These are phyloP conservation scores for Yarrowia osloensis DNA, from an alignment of 805 yeast species.

Conservation along the genomic window DNA sequence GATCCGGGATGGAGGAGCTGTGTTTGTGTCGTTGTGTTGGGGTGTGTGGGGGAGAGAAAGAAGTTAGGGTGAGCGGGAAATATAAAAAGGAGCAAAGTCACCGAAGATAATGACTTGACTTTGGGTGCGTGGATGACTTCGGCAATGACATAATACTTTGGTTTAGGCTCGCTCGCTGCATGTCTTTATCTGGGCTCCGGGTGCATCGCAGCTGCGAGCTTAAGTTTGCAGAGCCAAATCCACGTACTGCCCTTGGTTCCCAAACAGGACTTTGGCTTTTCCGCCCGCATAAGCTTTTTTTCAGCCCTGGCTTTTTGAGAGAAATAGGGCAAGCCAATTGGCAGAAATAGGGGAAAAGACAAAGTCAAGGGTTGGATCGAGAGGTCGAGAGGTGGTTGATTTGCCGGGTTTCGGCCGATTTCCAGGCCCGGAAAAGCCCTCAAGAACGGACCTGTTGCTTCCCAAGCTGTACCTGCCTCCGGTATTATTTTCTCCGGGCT, in stretches of 20 bases:
- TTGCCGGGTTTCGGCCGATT: no score
- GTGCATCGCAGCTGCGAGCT: neutral
- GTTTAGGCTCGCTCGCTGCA: neutral
- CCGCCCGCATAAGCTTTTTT: neutral
- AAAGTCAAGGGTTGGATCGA: no score
- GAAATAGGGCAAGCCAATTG: neutral
- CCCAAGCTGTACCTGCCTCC: neutral
- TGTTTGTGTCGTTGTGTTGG: neutral
- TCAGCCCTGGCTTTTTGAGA: neutral
- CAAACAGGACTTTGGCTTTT: neutral
- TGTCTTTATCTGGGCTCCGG: constrained; percentile 24
- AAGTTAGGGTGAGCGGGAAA: neutral
- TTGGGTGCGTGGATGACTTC: constrained; percentile 7
- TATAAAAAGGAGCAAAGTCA: neutral
- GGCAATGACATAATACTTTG: constrained; percentile 28
- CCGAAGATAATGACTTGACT: constrained; percentile 4
- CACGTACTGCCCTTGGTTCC: neutral
- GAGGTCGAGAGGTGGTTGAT: no score
- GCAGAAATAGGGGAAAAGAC: neutral
- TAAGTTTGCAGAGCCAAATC: neutral
- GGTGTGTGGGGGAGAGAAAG: neutral
- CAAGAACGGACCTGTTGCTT: neutral
- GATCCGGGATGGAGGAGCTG: neutral
- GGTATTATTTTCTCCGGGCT: neutral
- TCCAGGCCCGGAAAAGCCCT: no score